Conservation (phyloP, 805 yeast genomes). For the Hanseniaspora clermontiae region DNA sequence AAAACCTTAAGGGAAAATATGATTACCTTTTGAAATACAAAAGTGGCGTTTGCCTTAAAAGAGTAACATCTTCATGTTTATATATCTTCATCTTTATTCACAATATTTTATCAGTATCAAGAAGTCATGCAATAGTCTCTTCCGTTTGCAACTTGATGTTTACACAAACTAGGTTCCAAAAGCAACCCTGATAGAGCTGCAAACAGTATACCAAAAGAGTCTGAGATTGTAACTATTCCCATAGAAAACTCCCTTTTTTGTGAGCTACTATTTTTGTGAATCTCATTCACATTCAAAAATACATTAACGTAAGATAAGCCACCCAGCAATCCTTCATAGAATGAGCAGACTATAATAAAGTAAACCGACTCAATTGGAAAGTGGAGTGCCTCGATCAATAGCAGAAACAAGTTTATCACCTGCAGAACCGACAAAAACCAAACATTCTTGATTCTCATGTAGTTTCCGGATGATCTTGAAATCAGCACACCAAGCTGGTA, state of each 20-base stretch:
- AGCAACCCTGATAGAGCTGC: slow-evolving; percentile 68
- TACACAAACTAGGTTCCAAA: slow-evolving; percentile 63
- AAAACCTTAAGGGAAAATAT: slow-evolving; percentile 28
- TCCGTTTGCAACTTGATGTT: slow-evolving; percentile 55
- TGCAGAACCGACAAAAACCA: slow-evolving; percentile 59
- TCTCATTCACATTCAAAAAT: slow-evolving; percentile 55
- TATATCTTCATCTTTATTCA: not conserved
- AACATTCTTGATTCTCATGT: slow-evolving; percentile 46
- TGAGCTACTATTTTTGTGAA: slow-evolving; percentile 31
- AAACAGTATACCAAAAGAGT: slow-evolving; percentile 67
- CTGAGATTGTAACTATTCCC: slow-evolving; percentile 76
- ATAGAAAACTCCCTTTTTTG: slow-evolving; percentile 60
- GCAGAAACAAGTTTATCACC: slow-evolving; percentile 43
- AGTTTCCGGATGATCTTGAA: slow-evolving; percentile 69
- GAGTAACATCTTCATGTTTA: not conserved
- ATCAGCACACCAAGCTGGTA: slow-evolving; percentile 89
- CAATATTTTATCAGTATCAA: not conserved
- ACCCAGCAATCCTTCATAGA: slow-evolving; percentile 84
- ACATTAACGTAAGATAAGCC: slow-evolving; percentile 88
- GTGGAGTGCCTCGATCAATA: slow-evolving; percentile 52
- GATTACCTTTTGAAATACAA: slow-evolving; percentile 12
- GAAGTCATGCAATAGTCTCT: slow-evolving; percentile 59
- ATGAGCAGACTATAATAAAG: slow-evolving; percentile 46
- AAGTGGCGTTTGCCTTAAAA: too few species aligned
- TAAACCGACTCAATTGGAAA: slow-evolving; percentile 49